Conservation (phyloP, 2,329 filamentous ascomycete genomes). For the Epichloe sp. region DNA sequence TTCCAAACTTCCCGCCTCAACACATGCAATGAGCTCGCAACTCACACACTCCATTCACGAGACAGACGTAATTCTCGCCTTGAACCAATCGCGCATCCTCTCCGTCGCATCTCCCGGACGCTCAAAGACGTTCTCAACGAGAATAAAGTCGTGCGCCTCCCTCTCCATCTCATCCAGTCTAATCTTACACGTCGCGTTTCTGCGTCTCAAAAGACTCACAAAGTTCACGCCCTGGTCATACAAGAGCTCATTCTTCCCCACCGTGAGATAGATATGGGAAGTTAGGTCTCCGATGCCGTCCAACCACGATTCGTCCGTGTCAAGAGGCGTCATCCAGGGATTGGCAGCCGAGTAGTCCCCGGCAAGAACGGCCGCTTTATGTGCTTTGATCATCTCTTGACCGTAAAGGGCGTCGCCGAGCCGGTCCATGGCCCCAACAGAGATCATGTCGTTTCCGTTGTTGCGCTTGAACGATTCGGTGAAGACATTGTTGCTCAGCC, state of each 20-base stretch:
- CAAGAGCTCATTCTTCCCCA: conserved; percentile 19
- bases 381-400: conserved; percentile 4
- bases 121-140: conserved; percentile 15
- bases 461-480: conserved; percentile 16
- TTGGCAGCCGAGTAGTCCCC: conserved; percentile 5
- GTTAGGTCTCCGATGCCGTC: conserved; percentile 12
- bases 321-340: conserved; percentile 17
- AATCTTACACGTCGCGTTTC: conserved; percentile 12
- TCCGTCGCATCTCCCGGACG: conserved; percentile 16
- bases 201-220: conserved; percentile 11
- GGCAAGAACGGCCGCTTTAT: background rate
- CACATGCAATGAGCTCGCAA: no score
- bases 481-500: conserved; percentile 13
- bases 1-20: no score
- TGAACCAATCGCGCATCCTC: conserved; percentile 20
- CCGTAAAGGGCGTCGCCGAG: conserved; percentile 6
- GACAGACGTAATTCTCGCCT: background rate
- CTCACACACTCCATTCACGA: background rate
- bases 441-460: conserved; percentile 21
- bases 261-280: conserved; percentile 18
- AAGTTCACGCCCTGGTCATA: conserved; percentile 16
- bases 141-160: conserved; percentile 22
- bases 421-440: conserved; percentile 5
- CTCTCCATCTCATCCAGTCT: conserved; percentile 15
- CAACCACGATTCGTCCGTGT: conserved; percentile 17